These are phyloP conservation scores for Venturia pyrina DNA, from an alignment of 2,329 filamentous ascomycete species.

Conservation along the genomic window DNA sequence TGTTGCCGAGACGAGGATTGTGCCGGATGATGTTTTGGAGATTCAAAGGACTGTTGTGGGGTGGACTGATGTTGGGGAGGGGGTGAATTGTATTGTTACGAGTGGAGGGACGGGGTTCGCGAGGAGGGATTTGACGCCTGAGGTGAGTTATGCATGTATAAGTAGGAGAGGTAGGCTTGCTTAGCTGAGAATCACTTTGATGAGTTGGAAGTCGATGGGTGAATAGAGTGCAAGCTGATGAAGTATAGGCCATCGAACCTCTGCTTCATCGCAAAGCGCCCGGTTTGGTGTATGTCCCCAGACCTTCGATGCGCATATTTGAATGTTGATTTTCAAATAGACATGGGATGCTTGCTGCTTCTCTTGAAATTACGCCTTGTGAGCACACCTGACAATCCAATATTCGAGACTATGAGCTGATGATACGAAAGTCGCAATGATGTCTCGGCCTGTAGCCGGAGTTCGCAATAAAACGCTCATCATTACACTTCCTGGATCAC, in stretches of 20 bases:
- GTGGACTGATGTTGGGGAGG: slow-evolving; percentile 49
- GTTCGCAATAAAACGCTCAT: slow-evolving; percentile 74
- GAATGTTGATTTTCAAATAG: slow-evolving; percentile 24
- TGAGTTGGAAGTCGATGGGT: background rate
- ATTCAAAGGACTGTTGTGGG: slow-evolving; percentile 64
- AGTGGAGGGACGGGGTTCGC: slow-evolving; percentile 94
- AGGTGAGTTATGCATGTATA: slow-evolving; percentile 71
- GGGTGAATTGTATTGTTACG: slow-evolving; percentile 69
- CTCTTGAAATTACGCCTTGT: slow-evolving; percentile 83
- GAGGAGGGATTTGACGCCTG: slow-evolving; percentile 73
- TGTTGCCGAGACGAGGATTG: slow-evolving; percentile 59
- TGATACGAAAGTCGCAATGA: slow-evolving; percentile 66
- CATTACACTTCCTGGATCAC: slow-evolving; percentile 83
- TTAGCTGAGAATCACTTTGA: background rate
- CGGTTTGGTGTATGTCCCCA: slow-evolving; percentile 58
- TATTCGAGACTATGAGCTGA: background rate
- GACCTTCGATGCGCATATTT: background rate
- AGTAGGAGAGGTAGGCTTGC: slow-evolving; percentile 20
- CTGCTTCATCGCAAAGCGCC: slow-evolving; percentile 78
- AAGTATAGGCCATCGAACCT: slow-evolving; percentile 56
- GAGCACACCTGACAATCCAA: slow-evolving; percentile 27
- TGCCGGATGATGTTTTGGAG: slow-evolving; percentile 61
- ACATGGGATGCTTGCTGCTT: slow-evolving; percentile 88
- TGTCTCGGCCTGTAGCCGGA: slow-evolving; percentile 89
- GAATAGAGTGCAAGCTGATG: background rate